Evolutionary conservation across 148 eudicot genomes (phyloP), one percentile per base, ranked within the genome.

Genomic region (Rhododendron henanense): DNA sequence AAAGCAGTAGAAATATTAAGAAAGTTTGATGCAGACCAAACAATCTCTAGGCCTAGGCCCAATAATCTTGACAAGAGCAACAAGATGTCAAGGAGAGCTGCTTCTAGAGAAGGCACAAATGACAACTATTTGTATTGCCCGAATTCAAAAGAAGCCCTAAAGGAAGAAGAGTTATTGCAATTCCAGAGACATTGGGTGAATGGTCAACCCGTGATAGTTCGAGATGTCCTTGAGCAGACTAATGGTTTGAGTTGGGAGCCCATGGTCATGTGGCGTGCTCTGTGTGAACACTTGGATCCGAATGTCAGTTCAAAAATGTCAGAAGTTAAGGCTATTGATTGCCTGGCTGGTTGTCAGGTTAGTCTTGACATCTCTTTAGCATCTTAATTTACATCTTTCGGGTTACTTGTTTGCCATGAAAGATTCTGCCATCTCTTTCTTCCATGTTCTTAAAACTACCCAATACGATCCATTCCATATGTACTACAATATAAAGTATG

Each of bases 221-320:
- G 82, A 53, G 87, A 97, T 87, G 92, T 91, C 83, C 89, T 97
- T 41, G 91, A 90, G 51, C 90, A 87, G 85, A 90, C 95, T 15
- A 79, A 87, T 86, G 98, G 99, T 16, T 89, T 97, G 74, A 97
- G 99, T 83, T 97, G 99, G 99, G 99, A 97, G 69, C 99, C 99
- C 23, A 93, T 86, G 93, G 98, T 94, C 16, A 93, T 97, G 96
- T 91, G 91, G 92, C 94, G 99, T 83, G 99, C 96, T 19, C 88
- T 97, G 23, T 89, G 94, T 87, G 95, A 94, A 78, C 87, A 87
- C 39, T 59, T 84, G 76, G 96, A 94, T 88, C 80, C 87, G 5
- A 85, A 67, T 14, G 89, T 90, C 59, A 91, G 88, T 86, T 76
- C 90, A 81, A 90, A 89, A 14, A 90, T 89, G 90, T 90, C 91